Conservation (phyloP, 805 yeast species). For the Candida maris region DNA sequence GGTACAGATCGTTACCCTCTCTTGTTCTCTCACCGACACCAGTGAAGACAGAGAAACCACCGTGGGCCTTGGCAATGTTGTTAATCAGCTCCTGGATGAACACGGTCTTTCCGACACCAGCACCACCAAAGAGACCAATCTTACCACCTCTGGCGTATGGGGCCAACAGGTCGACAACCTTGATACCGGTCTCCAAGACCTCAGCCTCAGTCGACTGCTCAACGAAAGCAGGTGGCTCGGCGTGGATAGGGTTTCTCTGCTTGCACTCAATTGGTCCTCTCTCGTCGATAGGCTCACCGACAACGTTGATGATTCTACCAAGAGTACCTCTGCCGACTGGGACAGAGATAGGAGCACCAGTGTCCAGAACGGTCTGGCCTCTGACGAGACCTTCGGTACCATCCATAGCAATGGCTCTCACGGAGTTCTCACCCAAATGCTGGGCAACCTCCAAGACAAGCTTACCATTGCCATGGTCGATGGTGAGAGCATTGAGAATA, state of each 20-base stretch:
- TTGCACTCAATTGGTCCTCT: slow-evolving; percentile 96
- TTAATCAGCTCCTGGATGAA: slow-evolving; percentile 99
- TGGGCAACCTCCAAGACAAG: slow-evolving; percentile 98
- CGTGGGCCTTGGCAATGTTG: slow-evolving; percentile 99
- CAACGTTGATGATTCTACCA: slow-evolving; percentile 97
- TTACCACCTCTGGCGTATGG: slow-evolving; percentile 99
- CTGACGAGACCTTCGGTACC: slow-evolving; percentile 99
- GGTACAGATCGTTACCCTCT: slow-evolving; percentile 99
- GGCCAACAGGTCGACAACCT: slow-evolving; percentile 98
- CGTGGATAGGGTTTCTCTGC: slow-evolving; percentile 96
- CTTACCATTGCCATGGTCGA: slow-evolving; percentile 64
- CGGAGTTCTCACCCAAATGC: slow-evolving; percentile 99
- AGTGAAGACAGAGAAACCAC: slow-evolving; percentile 99
- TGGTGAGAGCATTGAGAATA: slow-evolving; percentile 92
- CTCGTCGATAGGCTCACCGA: slow-evolving; percentile 99
- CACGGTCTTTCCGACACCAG: slow-evolving; percentile 99
- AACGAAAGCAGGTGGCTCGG: slow-evolving; percentile 94
- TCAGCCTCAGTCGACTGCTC: slow-evolving; percentile 98
- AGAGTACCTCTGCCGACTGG: slow-evolving; percentile 99
- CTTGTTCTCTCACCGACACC: slow-evolving; percentile 99
- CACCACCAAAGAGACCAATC: slow-evolving; percentile 99
- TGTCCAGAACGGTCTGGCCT: slow-evolving; percentile 88
- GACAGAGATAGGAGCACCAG: slow-evolving; percentile 98
- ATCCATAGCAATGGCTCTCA: slow-evolving; percentile 99
- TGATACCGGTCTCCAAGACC: slow-evolving; percentile 98